Conservation (phyloP, 2,329 filamentous ascomycete genomes). For the Alternaria brassicae region DNA sequence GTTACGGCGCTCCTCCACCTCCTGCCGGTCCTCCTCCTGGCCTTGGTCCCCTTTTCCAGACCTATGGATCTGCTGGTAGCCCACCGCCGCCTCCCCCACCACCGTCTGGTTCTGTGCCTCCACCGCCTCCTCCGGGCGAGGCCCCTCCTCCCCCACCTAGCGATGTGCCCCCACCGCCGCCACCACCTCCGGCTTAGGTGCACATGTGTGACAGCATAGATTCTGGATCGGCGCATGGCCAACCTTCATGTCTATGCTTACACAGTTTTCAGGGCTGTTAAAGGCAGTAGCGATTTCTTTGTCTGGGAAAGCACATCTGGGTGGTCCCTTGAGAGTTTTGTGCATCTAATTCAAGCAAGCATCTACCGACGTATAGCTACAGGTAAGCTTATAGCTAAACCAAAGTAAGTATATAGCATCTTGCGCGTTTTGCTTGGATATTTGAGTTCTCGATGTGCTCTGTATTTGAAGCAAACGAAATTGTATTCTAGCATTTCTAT, state of each 20-base stretch:
- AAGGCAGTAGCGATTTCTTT: conserved; percentile 4
- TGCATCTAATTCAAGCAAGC: conserved; percentile 9
- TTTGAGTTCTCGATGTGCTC: background rate
- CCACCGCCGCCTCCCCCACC: conserved; percentile 70
- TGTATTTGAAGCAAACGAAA: background rate
- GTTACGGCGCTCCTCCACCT: conserved; percentile 49
- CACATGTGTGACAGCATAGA: background rate
- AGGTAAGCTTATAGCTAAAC: conserved; percentile 15
- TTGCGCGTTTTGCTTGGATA: conserved; percentile 3
- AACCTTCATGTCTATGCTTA: background rate
- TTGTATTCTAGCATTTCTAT: background rate
- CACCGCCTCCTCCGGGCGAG: conserved; percentile 67
- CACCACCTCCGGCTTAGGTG: conserved; percentile 37
- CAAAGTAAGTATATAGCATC: conserved; percentile 7
- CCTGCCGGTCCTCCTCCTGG: conserved; percentile 60
- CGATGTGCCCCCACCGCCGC: conserved; percentile 63
- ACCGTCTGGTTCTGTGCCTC: conserved; percentile 65
- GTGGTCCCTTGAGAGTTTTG: background rate
- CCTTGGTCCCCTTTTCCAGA: conserved; percentile 71
- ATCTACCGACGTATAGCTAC: background rate
- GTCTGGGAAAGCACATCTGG: background rate
- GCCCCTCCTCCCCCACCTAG: conserved; percentile 63
- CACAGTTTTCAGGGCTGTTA: background rate
- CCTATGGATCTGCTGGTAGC: conserved; percentile 63
- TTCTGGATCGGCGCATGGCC: background rate